These are phyloP conservation scores for Colletotrichum destructivum DNA, from an alignment of 2,329 filamentous ascomycete genomes.

Conservation along the genomic window DNA sequence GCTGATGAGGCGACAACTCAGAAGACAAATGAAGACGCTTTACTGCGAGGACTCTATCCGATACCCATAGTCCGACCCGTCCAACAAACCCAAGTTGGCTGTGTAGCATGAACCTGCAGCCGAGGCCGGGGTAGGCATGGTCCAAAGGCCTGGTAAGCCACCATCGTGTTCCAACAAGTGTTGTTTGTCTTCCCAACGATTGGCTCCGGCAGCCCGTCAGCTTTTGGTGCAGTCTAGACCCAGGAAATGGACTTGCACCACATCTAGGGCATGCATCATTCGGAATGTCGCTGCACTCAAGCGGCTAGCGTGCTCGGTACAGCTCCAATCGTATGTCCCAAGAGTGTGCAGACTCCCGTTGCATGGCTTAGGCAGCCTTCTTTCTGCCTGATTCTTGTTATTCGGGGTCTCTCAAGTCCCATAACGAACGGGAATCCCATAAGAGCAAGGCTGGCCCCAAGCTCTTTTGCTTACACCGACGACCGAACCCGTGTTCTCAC, in stretches of 20 bases:
- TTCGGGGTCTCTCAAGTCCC: not conserved
- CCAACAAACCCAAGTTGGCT: not conserved
- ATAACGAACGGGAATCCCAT: not conserved
- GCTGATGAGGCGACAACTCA: too few species aligned
- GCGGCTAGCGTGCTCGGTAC: not conserved
- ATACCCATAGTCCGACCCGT: too few species aligned
- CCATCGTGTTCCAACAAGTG: not conserved
- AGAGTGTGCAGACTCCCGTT: not conserved
- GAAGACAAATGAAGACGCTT: too few species aligned
- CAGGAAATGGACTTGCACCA: conserved; percentile 3
- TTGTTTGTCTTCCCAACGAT: not conserved
- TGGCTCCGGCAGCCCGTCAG: not conserved
- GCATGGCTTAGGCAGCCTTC: conserved; percentile 5
- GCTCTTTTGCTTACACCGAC: too few species aligned
- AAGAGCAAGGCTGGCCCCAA: not conserved
- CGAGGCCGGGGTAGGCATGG: not conserved
- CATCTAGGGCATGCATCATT: not conserved
- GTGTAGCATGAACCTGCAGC: too few species aligned
- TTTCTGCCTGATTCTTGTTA: conserved; percentile 13
- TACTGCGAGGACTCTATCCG: too few species aligned
- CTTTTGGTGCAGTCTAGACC: not conserved
- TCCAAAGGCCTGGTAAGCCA: not conserved
- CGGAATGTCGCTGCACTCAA: not conserved
- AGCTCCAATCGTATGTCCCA: too few species aligned
- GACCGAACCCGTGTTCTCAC: too few species aligned